phyloP scores from a whole-genome alignment of 129 eudicot genomes.

The Kitagawia praeruptora region DNA sequence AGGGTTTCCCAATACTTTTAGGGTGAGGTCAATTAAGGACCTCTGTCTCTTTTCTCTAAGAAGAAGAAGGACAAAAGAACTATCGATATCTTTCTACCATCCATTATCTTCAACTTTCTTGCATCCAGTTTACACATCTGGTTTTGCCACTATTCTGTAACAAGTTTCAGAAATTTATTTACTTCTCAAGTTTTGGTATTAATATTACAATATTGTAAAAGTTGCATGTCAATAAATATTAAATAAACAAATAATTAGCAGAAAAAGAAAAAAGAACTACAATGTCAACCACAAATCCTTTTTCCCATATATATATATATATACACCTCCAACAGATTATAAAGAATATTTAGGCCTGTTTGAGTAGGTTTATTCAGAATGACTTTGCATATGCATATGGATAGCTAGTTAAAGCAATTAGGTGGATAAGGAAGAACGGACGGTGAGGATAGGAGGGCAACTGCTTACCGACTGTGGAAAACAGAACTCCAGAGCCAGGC shows the following conservation, averaged over 20 bases:
- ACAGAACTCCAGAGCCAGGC: slow-evolving; percentile 89
- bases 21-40: background rate
- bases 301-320: background rate
- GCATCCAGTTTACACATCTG: background rate
- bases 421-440: background rate
- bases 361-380: background rate
- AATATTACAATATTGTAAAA: background rate
- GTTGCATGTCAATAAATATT: background rate
- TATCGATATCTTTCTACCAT: background rate
- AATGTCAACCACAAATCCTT: background rate
- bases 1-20: background rate
- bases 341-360: background rate
- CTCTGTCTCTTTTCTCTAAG: too few relatives aligned
- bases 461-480: slow-evolving; percentile 79
- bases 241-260: too few relatives aligned
- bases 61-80: too few relatives aligned
- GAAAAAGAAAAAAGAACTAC: too few relatives aligned
- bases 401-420: background rate
- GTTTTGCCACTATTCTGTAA: background rate
- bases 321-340: background rate
- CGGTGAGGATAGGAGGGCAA: background rate
- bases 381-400: background rate
- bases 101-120: background rate
- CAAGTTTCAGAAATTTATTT: too few relatives aligned
- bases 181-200: too few relatives aligned